Evolutionary conservation across 768 basidiomycete species (phyloP).

Genomic region (Termitomyces sp.): DNA sequence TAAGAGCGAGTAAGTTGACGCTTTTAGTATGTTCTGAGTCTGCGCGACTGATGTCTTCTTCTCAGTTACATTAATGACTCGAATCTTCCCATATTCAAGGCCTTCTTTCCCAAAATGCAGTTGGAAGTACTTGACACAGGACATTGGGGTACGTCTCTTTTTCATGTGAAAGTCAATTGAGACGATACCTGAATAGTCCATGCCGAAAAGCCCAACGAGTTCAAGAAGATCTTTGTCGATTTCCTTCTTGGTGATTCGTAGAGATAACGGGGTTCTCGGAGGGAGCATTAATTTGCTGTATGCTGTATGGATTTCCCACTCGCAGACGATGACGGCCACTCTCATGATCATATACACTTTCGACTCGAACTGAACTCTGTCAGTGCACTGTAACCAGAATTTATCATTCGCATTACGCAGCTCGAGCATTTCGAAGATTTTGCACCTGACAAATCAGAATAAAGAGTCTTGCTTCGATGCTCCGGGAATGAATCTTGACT

Average conservation of each 20-base stretch:
- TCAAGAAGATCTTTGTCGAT: constrained; percentile 26
- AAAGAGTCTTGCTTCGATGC: background rate
- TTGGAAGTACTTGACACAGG: constrained; percentile 60
- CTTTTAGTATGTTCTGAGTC: background rate
- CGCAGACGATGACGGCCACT: background rate
- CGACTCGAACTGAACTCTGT: background rate
- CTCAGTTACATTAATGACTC: constrained; percentile 62
- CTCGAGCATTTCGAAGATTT: no score
- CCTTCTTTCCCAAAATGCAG: constrained; percentile 65
- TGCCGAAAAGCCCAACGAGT: constrained; percentile 62
- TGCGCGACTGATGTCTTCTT: background rate
- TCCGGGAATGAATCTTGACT: background rate
- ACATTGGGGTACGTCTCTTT: constrained; percentile 63
- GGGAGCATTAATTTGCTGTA: background rate
- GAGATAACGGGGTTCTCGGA: background rate
- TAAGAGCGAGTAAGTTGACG: constrained; percentile 50
- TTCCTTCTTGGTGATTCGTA: constrained; percentile 11
- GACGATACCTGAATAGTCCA: constrained; percentile 43
- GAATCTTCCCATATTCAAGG: constrained; percentile 49
- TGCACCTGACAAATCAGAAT: background rate
- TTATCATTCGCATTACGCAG: background rate
- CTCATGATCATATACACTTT: background rate
- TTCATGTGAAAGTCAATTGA: background rate
- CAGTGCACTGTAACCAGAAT: background rate
- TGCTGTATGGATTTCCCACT: background rate